Base-by-base conservation (phyloP, 805 yeast species). In the Wickerhamiella kazuoi region DNA sequence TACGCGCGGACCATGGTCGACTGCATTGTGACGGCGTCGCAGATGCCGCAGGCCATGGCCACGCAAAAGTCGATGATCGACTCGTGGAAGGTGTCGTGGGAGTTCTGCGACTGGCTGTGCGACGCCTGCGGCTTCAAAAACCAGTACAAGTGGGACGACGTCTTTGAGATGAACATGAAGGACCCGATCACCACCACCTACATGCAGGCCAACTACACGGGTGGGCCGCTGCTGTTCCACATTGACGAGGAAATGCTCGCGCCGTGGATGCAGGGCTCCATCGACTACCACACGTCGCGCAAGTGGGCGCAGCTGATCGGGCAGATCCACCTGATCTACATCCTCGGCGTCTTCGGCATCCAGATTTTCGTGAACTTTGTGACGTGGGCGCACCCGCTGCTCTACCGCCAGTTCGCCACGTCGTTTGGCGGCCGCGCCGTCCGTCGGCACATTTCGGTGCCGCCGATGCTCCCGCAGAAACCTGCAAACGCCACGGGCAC, bases 291-390 rank as follows among this genome's bases (percentile, higher is more conserved):
- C 14, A 6, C 6, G 11, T 20, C 26, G 16, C 39, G 42, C 18
- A 7, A n/a, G 14, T 16, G 9, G 28, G 28, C 44, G 2, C 34
- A 16, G 3, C 3, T n/a, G 21, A 37, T 39, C 29, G 41, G 46
- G 24, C 38, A 40, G 31, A 39, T 31, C 16, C 14, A 30, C 26
- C 20, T 44, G 3, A 31, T 18, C 26, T 44, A 39, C n/a, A 30
- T 41, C 9, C 18, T 35, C 9, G 41, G 40, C 8, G 29, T 39
- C 4, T n/a, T 44, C 21, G 41, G 32, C 2, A 14, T 41, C 20
- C 41, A 36, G 21, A 37, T 21, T 16, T n/a, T 31, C 13, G 15
- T 36, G 17, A 44, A 44, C 23, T n/a, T 32, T n/a, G 11, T 31
- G 14, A 21, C 35, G 30, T 37, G 41, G 45, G n/a, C 11, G 6